Evolutionary conservation across 331 rosid genomes (phyloP), one percentile per base, ranked within the genome.

Genomic region (Rhamnella rubrinervis): DNA sequence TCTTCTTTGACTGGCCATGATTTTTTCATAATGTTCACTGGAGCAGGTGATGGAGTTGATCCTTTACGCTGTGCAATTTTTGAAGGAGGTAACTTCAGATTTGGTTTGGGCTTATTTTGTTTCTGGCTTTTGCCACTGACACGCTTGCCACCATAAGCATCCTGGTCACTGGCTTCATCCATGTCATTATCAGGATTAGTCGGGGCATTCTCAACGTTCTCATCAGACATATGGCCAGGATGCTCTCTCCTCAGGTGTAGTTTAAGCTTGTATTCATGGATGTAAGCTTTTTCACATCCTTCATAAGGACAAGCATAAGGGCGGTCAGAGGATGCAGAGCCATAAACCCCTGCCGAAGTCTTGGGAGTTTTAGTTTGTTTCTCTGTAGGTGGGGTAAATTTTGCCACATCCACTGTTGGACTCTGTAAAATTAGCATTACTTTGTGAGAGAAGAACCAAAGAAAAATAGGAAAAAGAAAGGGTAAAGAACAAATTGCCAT

Each of bases 301-400:
- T 88, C 97, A 31, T 93, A 93, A 21, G 97, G 96, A 69, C 98
- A 93, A n/a, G 92, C 92, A 47, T 84, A 87, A 18, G 98, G 96
- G 40, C 95, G 96, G 75, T 93, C 98, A 8, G 96, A 91, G 6
- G 97, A 88, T 61, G 92, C 95, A 11, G 96, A 89, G 66, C 85
- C 91, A 61, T 84, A 84, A 38, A 70, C 78, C 25, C 79, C 92
- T n/a, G 90, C 82, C 66, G 92, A 62, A 71, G 95, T 75, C 77
- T 87, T 87, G 44, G 88, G 40, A 47, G 84, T 19, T 80, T 78
- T 93, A 23, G 78, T 75, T 80, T 76, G 96, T 78, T 86, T 90
- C 73, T 86, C 97, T 5, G 87, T 10, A 59, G 86, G 89, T 1
- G 75, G 75, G 49, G 28, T 49, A 78, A 85, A 87, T 72, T 91